Percentiles rank a stretch among this genome's conserved stretches.
These are phyloP conservation scores for Claviceps spartinae DNA, from an alignment of 2,329 filamentous ascomycete species.

Conservation along the genomic window DNA sequence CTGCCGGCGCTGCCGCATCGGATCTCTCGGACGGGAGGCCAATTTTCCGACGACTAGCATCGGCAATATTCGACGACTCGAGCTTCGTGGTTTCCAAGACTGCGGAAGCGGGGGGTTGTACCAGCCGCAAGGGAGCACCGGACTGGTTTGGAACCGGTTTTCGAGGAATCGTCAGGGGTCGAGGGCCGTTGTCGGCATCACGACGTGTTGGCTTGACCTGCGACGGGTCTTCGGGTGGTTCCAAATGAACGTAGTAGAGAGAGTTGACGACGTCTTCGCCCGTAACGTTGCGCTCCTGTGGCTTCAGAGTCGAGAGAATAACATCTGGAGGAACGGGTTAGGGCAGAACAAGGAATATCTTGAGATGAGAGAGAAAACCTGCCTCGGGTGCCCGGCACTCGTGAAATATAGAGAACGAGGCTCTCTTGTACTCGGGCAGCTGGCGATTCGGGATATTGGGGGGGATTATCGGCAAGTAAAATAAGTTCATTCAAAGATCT, in stretches of 20 bases:
- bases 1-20: neutral
- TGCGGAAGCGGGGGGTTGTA: neutral
- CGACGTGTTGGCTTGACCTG: constrained; percentile 13
- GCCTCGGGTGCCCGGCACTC: constrained; percentile 87
- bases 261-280: constrained; percentile 75
- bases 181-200: constrained; percentile 23
- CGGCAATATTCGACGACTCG: neutral
- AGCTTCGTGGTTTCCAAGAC: neutral
- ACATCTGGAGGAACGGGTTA: constrained; percentile 47
- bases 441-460: constrained; percentile 69
- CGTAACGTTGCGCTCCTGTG: constrained; percentile 76
- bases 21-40: neutral
- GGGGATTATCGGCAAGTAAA: constrained; percentile 77
- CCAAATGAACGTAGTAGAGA: constrained; percentile 80
- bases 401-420: constrained; percentile 77
- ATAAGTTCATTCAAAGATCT: constrained; percentile 62
- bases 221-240: constrained; percentile 35
- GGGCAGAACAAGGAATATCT: constrained; percentile 5
- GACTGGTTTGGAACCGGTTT: constrained; percentile 34
- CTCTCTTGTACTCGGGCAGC: constrained; percentile 55
- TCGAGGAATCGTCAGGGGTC: constrained; percentile 32
- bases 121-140: constrained; percentile 12
- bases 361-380: constrained; percentile 12
- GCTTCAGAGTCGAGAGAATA: constrained; percentile 83
- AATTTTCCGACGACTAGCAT: neutral